Evolutionary conservation across 2,329 filamentous ascomycete species (phyloP).

Genomic region (Trichoderma citrinoviride): DNA sequence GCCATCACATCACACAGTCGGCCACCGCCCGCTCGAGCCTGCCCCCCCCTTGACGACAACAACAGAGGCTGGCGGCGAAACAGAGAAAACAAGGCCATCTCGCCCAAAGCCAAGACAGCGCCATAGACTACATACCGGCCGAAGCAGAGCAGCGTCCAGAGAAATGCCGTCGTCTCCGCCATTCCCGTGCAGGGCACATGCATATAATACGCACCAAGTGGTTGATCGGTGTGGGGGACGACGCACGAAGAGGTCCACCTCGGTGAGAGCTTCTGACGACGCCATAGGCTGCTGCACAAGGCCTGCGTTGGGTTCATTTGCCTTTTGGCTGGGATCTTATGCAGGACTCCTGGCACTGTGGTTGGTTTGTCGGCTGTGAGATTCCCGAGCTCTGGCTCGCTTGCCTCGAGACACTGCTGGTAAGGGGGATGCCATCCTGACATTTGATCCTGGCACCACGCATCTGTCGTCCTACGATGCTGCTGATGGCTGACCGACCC

Average conservation of each 20-base stretch:
- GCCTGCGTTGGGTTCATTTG: constrained; percentile 19
- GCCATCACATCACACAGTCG: background rate
- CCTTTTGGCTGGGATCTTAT: constrained; percentile 4
- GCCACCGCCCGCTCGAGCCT: background rate
- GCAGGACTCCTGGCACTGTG: constrained; percentile 2
- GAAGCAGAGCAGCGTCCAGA: background rate
- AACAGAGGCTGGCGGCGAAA: background rate
- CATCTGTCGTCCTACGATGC: background rate
- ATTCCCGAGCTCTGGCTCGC: constrained; percentile 10
- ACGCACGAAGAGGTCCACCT: constrained; percentile 18
- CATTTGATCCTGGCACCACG: background rate
- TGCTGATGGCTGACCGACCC: background rate
- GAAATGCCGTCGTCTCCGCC: constrained; percentile 2
- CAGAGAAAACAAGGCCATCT: background rate
- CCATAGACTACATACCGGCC: background rate
- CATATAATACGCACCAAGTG: constrained; percentile 7
- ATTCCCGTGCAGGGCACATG: constrained; percentile 17
- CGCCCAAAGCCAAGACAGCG: background rate
- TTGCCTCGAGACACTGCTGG: background rate
- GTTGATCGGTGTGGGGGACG: constrained; percentile 21
- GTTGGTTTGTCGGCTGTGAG: background rate
- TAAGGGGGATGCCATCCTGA: too few species aligned
- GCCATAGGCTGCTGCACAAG: constrained; percentile 12
- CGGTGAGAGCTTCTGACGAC: constrained; percentile 16
- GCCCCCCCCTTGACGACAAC: too few species aligned